These are phyloP conservation scores for Nakazawaea anatomiae DNA, from an alignment of 805 yeast genomes.

Conservation along the genomic window DNA sequence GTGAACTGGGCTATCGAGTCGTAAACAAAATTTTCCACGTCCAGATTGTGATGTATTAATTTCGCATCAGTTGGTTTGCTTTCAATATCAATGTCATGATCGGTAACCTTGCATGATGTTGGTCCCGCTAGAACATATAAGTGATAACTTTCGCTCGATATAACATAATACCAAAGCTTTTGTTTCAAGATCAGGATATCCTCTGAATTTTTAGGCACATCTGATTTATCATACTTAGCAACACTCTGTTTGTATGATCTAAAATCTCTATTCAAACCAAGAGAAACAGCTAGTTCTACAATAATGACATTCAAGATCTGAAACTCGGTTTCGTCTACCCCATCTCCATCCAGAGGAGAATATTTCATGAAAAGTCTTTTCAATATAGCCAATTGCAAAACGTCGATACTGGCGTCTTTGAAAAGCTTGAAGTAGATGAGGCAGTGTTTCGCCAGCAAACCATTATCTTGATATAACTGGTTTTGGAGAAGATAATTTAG, in stretches of 20 bases:
- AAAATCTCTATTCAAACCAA: slow-evolving; percentile 42
- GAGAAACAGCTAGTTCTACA: slow-evolving; percentile 32
- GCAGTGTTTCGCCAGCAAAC: slow-evolving; percentile 32
- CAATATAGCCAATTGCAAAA: slow-evolving; percentile 36
- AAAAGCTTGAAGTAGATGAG: slow-evolving; percentile 32
- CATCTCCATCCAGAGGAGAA: slow-evolving; percentile 49
- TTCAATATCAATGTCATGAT: slow-evolving; percentile 13
- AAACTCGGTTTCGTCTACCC: slow-evolving; percentile 35
- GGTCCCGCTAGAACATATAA: slow-evolving; percentile 18
- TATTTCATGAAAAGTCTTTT: slow-evolving; percentile 32
- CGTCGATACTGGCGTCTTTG: slow-evolving; percentile 32
- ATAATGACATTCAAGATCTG: slow-evolving; percentile 30
- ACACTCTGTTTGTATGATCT: slow-evolving; percentile 3
- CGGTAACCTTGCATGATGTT: slow-evolving; percentile 15
- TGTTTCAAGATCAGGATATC: slow-evolving; percentile 18
- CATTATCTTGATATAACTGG: slow-evolving; percentile 33
- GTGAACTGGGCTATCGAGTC: slow-evolving; percentile 15
- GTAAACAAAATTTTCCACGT: slow-evolving; percentile 16
- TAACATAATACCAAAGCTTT: slow-evolving; percentile 21
- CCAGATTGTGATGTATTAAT: slow-evolving; percentile 8
- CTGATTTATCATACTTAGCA: neutral
- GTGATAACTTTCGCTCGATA: slow-evolving; percentile 19
- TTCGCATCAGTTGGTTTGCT: slow-evolving; percentile 13
- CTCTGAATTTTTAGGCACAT: neutral
- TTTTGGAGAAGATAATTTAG: slow-evolving; percentile 25